A percentile compares a stretch with the other conserved stretches of the same genome.
phyloP scores from a whole-genome alignment of 2,329 filamentous ascomycete species.

The Verticillium zaregamsianum region DNA sequence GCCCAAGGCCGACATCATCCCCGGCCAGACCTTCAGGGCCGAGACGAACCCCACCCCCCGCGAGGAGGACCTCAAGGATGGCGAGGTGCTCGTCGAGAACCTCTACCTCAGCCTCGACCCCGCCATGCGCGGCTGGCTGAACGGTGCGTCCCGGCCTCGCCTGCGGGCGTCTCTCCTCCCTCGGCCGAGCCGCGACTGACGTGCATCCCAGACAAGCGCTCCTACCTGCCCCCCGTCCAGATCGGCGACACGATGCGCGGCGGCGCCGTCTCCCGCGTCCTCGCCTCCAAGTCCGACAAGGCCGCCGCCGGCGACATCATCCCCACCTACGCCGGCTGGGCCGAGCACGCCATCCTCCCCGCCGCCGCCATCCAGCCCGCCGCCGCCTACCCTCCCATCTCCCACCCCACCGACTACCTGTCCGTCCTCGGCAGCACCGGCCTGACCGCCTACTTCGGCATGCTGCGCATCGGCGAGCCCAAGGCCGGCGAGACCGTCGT shows the following conservation, averaged over 20 bases:
- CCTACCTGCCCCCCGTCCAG: constrained; percentile 66
- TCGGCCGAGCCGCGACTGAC: neutral
- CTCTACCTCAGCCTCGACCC: constrained; percentile 69
- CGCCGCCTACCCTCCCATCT: constrained; percentile 33
- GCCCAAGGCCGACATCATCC: constrained; percentile 55
- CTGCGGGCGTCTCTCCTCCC: neutral
- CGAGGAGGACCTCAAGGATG: constrained; percentile 53
- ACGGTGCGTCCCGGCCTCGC: constrained; percentile 31
- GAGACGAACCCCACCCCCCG: constrained; percentile 47
- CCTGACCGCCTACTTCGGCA: constrained; percentile 72
- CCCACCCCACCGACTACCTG: constrained; percentile 53
- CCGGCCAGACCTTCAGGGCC: constrained; percentile 59
- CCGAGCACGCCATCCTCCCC: constrained; percentile 56
- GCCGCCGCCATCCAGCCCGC: constrained; percentile 44
- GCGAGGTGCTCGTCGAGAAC: constrained; percentile 56
- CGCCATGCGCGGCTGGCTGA: constrained; percentile 73
- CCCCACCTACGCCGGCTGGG: constrained; percentile 56
- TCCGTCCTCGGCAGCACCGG: constrained; percentile 64
- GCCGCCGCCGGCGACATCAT: constrained; percentile 57
- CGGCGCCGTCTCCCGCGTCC: constrained; percentile 52
- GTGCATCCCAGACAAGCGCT: constrained; percentile 32
- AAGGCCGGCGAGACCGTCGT: constrained; percentile 71
- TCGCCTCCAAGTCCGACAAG: constrained; percentile 53
- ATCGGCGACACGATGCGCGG: constrained; percentile 68
- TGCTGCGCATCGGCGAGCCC: constrained; percentile 63